phyloP scores from a whole-genome alignment of 495 filamentous ascomycete genomes.

The Aspergillus heteromorphus region DNA sequence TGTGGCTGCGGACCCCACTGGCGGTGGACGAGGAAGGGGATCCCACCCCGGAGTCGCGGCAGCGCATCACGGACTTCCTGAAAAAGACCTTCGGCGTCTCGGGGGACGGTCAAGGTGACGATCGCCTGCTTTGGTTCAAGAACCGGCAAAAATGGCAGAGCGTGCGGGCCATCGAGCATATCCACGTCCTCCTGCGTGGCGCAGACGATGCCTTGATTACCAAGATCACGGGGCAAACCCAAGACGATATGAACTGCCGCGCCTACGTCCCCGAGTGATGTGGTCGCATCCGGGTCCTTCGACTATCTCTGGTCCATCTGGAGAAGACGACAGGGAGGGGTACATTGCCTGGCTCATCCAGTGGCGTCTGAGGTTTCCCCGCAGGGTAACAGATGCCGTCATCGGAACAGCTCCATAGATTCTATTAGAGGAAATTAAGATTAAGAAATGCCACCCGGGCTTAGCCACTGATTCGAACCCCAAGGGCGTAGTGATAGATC shows the following conservation, averaged over 20 bases:
- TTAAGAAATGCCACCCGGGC: too few relatives aligned
- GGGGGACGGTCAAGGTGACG: not conserved
- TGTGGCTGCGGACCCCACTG: not conserved
- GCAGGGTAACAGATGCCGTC: too few relatives aligned
- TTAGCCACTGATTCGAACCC: too few relatives aligned
- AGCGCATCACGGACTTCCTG: not conserved
- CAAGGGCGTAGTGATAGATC: too few relatives aligned
- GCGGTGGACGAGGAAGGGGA: not conserved
- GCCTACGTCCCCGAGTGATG: not conserved
- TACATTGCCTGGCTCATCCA: too few relatives aligned
- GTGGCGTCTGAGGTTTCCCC: too few relatives aligned
- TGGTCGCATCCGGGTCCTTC: not conserved
- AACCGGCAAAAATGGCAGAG: conserved; percentile 1
- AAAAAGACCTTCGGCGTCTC: not conserved
- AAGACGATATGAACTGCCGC: not conserved
- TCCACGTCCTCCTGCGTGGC: conserved; percentile 1
- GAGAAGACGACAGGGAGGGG: too few relatives aligned
- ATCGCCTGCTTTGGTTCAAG: not conserved
- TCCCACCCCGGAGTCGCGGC: not conserved
- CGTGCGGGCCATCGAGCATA: conserved; percentile 2
- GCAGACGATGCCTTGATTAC: not conserved
- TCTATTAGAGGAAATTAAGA: too few relatives aligned
- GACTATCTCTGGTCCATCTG: too few relatives aligned
- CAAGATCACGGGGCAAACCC: not conserved
- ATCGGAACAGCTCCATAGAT: too few relatives aligned